A percentile compares a stretch with the other conserved stretches of the same genome.
These are phyloP conservation scores for Capronia americana DNA, from an alignment of 2,329 filamentous ascomycete species.

Conservation along the genomic window DNA sequence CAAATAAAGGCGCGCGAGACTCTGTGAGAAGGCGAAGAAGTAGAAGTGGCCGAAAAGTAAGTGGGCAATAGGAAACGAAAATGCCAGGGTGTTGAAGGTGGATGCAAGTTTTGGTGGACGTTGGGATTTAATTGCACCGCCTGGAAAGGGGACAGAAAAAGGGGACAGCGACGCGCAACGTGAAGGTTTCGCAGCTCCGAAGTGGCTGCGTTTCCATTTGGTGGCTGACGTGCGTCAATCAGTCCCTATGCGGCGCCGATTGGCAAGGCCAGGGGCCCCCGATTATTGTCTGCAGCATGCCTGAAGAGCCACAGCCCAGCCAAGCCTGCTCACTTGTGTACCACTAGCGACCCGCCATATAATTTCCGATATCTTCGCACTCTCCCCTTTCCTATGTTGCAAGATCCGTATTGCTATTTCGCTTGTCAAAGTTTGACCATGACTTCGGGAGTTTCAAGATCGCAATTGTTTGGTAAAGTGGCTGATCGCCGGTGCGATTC, in stretches of 20 bases:
- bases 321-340: neutral
- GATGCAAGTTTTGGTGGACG: constrained; percentile 8
- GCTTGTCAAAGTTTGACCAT: constrained; percentile 9
- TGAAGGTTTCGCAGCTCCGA: constrained; percentile 8
- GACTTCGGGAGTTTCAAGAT: neutral
- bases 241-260: constrained; percentile 3
- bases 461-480: neutral
- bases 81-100: constrained; percentile 11
- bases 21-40: neutral
- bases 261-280: neutral
- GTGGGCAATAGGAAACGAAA: constrained; percentile 13
- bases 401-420: neutral
- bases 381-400: neutral
- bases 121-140: constrained; percentile 14
- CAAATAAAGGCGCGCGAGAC: neutral
- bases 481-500: neutral
- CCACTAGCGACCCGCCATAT: constrained; percentile 4
- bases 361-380: constrained; percentile 27
- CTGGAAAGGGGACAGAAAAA: constrained; percentile 17
- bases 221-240: constrained; percentile 30
- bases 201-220: constrained; percentile 6
- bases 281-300: neutral
- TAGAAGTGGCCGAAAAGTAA: constrained; percentile 3
- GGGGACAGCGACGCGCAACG: constrained; percentile 25
- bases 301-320: constrained; percentile 7